Base-by-base conservation (phyloP, 169 alveolate genomes). In the Neospora caninum region DNA sequence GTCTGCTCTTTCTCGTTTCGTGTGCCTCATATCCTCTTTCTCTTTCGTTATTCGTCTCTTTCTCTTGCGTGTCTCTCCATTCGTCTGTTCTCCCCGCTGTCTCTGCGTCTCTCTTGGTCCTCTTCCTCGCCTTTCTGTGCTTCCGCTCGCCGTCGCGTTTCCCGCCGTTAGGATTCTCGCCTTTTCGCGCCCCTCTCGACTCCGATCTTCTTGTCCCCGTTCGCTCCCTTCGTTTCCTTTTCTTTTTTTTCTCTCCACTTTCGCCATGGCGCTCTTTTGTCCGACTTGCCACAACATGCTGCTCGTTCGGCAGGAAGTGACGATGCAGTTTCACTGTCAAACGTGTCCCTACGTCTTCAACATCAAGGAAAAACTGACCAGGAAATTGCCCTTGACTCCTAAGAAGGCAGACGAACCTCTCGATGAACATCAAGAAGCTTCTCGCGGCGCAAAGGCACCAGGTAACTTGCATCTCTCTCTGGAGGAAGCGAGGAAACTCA, bases 261-360 rank as follows among this genome's bases (percentile, higher is more conserved):
- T 0, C 70, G 25, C 1, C 36, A 92, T 92, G 94, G 95, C 93
- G 34, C 78, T 93, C 54, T 93, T 93, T 64, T 93, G 95, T 43
- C 95, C 95, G 1, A 80, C 95, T 7, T 93, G 95, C 43, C 93
- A 82, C 83, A 93, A 93, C 80, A 78, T 93, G 84, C 88, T 93
- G 91, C 80, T 93, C 53, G 83, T 87, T 64, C 91, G 78, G 49
- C 64, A 78, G 73, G 88, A 83, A 29, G 38, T 7, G 36, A 38
- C 45, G 45, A 45, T 93, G 92, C 92, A 91, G 67, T 97, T 97
- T 91, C 97, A 94, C 96, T 98, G 99, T 88, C 97, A 96, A 80
- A 97, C 98, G 18, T 98, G 99, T 83, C 98, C 99, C 36, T 98
- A 97, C 94, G 92, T 98, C 27, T 96, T 92, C 93, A 95, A 88